Percentiles rank a stretch among this genome's conserved stretches.
phyloP scores from a whole-genome alignment of 768 basidiomycete species.

The Lentinula guzmanii region DNA sequence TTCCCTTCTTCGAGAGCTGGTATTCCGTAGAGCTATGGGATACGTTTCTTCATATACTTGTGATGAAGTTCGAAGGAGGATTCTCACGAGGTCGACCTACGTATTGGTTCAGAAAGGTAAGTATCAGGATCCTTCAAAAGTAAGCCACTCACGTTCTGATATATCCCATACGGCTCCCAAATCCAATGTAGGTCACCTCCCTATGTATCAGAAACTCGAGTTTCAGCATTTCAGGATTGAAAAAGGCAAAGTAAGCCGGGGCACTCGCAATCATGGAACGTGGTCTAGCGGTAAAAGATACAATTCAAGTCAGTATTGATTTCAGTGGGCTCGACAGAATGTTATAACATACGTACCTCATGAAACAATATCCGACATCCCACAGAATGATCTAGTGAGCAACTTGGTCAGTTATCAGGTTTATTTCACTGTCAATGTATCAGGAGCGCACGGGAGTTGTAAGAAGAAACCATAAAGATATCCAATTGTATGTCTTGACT shows the following conservation, averaged over 20 bases:
- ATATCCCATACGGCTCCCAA: constrained; percentile 78
- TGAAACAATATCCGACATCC: constrained; percentile 77
- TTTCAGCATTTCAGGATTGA: neutral
- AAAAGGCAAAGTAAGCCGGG: no score
- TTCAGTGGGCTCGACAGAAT: neutral
- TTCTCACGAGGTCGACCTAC: constrained; percentile 29
- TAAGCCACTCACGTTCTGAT: constrained; percentile 49
- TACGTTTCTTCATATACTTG: neutral
- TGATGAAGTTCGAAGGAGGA: neutral
- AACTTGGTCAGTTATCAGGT: neutral
- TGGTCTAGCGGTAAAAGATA: neutral
- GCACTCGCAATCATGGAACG: constrained; percentile 5
- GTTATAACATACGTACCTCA: constrained; percentile 44
- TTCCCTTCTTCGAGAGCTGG: constrained; percentile 55
- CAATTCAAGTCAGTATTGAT: neutral
- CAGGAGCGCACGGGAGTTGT: constrained; percentile 33
- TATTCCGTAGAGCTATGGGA: constrained; percentile 62
- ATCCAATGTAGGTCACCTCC: constrained; percentile 92
- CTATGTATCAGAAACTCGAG: constrained; percentile 14
- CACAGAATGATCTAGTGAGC: constrained; percentile 48
- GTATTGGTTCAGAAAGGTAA: no score
- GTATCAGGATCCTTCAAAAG: no score
- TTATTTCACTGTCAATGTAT: neutral
- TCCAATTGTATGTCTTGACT: constrained; percentile 48
- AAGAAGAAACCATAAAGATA: constrained; percentile 65